phyloP scores from a whole-genome alignment of 1,284 basidiomycete genomes.

The Gomphus bonarii region DNA sequence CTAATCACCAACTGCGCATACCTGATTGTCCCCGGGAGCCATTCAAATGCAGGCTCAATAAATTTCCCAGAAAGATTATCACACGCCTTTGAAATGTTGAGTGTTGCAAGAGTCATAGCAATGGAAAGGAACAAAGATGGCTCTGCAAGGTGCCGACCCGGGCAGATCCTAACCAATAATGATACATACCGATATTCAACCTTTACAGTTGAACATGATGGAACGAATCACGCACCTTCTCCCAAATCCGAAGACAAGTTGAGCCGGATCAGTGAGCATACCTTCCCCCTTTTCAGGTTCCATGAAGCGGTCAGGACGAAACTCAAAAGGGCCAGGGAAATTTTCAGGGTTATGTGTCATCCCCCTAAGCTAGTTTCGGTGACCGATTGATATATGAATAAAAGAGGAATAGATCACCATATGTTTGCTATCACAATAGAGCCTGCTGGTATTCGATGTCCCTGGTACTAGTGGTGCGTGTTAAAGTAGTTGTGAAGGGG shows the following conservation, averaged over 20 bases:
- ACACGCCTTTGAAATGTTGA: slow-evolving; percentile 18
- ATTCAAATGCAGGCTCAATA: slow-evolving; percentile 13
- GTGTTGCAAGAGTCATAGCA: slow-evolving; percentile 21
- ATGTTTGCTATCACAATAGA: slow-evolving; percentile 15
- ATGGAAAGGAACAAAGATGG: slow-evolving; percentile 24
- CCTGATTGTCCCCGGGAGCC: slow-evolving; percentile 16
- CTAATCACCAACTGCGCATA: neutral
- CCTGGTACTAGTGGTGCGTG: slow-evolving; percentile 9
- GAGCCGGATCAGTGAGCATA: neutral
- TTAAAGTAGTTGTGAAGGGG: neutral
- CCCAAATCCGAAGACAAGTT: slow-evolving; percentile 7
- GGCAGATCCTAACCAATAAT: slow-evolving; percentile 16
- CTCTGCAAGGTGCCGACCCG: slow-evolving; percentile 25
- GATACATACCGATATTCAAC: neutral
- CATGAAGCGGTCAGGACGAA: slow-evolving; percentile 15
- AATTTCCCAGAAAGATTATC: slow-evolving; percentile 14
- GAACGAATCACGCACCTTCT: slow-evolving; percentile 6
- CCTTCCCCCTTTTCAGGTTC: neutral
- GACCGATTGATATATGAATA: neutral
- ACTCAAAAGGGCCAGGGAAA: slow-evolving; percentile 13
- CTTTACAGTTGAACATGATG: neutral
- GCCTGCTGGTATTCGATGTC: slow-evolving; percentile 14
- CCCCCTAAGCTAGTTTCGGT: slow-evolving; percentile 7
- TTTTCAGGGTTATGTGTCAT: slow-evolving; percentile 13
- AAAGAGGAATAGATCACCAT: slow-evolving; percentile 12